These are phyloP conservation scores for Chytriomyces confervae DNA, from an alignment of 192 early-diverging fungal species.

Conservation along the genomic window DNA sequence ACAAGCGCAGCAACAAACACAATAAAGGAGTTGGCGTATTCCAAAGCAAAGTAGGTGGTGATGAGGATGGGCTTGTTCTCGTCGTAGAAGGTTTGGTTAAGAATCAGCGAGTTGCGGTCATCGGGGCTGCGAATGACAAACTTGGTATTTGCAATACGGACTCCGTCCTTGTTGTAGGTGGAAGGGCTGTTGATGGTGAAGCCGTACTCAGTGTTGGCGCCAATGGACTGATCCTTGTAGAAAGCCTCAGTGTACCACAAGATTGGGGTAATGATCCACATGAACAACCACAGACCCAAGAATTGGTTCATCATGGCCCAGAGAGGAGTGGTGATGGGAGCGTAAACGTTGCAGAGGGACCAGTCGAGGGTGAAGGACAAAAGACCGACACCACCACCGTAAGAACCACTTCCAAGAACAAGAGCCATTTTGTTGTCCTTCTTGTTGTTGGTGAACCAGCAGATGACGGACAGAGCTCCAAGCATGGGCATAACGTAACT, in stretches of 20 bases:
- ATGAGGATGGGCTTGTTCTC: neutral
- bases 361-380: too few relatives aligned
- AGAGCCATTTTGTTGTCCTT: too few relatives aligned
- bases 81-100: neutral
- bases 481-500: slow-evolving; percentile 72
- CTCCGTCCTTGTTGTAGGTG: neutral
- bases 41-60: slow-evolving; percentile 29
- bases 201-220: neutral
- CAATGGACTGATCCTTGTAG: slow-evolving; percentile 14
- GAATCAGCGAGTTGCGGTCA: slow-evolving; percentile 6
- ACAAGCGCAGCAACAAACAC: slow-evolving; percentile 58
- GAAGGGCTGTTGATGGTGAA: slow-evolving; percentile 32
- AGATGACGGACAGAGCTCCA: slow-evolving; percentile 53
- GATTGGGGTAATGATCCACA: slow-evolving; percentile 32
- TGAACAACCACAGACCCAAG: slow-evolving; percentile 11
- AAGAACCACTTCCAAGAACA: too few relatives aligned
- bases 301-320: slow-evolving; percentile 15
- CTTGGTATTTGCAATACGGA: too few relatives aligned
- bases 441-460: neutral
- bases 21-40: slow-evolving; percentile 41
- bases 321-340: slow-evolving; percentile 12
- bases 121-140: neutral
- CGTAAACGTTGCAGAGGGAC: too few relatives aligned
- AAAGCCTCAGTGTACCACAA: slow-evolving; percentile 38
- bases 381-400: too few relatives aligned